Evolutionary conservation across 2,329 filamentous ascomycete species (phyloP).

Genomic region (Zymoseptoria tritici): DNA sequence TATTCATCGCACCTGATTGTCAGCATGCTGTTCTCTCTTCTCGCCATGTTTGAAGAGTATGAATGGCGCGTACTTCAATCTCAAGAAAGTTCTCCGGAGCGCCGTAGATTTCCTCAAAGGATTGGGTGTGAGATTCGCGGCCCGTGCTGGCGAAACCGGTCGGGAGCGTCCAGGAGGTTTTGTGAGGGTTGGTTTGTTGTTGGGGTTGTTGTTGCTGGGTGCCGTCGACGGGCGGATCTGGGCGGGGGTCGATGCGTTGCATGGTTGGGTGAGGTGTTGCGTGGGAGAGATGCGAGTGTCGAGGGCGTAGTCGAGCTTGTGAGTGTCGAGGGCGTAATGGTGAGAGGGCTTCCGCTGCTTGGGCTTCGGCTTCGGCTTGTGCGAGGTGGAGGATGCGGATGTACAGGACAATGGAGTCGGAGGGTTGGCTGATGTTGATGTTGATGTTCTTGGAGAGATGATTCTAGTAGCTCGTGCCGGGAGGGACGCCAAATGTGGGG

Average conservation of each 20-base stretch:
- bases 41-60: no score
- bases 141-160: constrained; percentile 29
- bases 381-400: no score
- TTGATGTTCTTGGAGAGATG: no score
- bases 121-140: constrained; percentile 49
- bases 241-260: constrained; percentile 27
- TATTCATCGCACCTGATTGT: constrained; percentile 30
- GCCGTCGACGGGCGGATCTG: constrained; percentile 6
- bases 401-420: no score
- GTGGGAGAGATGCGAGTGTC: background rate
- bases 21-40: no score
- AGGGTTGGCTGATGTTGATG: no score
- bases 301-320: no score
- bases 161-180: constrained; percentile 13
- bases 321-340: background rate
- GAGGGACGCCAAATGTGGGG: no score
- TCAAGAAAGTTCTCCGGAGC: constrained; percentile 98
- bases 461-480: no score
- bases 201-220: constrained; percentile 1
- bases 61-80: constrained; percentile 63
- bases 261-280: constrained; percentile 9
- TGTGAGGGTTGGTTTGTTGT: background rate
- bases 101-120: constrained; percentile 97
- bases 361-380: no score
- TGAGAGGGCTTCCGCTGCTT: background rate